Conservation (phyloP, 2,329 filamentous ascomycete species). For the Trichoderma simmonsii region DNA sequence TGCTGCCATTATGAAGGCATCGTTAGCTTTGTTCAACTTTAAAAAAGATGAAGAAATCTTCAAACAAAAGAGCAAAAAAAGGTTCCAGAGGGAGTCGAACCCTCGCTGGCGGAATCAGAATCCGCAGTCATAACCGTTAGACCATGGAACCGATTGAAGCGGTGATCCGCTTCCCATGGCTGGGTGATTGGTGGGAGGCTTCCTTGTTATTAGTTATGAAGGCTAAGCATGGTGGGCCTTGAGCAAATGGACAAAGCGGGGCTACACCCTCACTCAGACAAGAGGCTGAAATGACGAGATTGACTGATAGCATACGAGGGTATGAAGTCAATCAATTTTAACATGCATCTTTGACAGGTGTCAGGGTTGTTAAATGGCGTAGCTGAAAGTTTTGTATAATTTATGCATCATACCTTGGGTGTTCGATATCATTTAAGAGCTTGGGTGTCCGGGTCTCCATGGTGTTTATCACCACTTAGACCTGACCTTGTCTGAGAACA, state of each 20-base stretch:
- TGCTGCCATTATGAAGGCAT: neutral
- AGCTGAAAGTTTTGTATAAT: neutral
- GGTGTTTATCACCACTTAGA: neutral
- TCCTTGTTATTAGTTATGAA: neutral
- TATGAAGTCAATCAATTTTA: neutral
- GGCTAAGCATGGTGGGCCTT: neutral
- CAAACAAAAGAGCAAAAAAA: neutral
- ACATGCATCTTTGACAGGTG: neutral
- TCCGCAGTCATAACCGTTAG: conserved; percentile 22
- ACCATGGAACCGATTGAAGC: conserved; percentile 18
- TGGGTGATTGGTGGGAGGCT: neutral
- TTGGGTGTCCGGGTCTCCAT: neutral
- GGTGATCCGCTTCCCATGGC: conserved; percentile 15
- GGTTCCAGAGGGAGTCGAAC: conserved; percentile 20
- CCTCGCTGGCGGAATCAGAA: conserved; percentile 22
- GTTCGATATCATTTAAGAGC: neutral
- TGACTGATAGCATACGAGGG: neutral
- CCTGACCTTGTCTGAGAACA: neutral
- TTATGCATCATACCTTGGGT: neutral
- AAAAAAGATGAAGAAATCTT: neutral
- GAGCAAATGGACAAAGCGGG: neutral
- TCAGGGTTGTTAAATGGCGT: neutral
- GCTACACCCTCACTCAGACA: neutral
- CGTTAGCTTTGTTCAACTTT: neutral
- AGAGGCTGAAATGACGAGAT: neutral